Conservation (phyloP, 75 land plant species). For the Pinus albicaulis region DNA sequence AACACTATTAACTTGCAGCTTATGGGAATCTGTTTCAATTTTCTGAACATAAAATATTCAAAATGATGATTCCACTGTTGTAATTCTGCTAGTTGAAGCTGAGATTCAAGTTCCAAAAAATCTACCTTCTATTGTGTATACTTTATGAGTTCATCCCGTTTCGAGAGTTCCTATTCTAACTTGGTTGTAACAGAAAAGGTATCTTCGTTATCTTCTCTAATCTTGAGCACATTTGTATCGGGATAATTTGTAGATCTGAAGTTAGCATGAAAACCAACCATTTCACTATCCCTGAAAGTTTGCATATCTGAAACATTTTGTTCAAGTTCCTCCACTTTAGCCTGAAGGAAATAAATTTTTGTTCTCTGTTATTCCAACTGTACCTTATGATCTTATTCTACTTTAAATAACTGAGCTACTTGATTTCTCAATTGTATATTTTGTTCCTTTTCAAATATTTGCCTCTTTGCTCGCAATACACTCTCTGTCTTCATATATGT, state of each 20-base stretch:
- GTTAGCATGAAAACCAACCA: too few relatives aligned
- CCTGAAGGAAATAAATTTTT: conserved; percentile 74
- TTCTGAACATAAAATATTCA: too few relatives aligned
- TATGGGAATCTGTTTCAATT: too few relatives aligned
- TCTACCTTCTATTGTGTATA: too few relatives aligned
- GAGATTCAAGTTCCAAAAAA: too few relatives aligned
- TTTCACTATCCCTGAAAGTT: too few relatives aligned
- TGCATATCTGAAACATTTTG: conserved; percentile 43
- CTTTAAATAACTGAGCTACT: conserved; percentile 62
- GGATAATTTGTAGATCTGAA: too few relatives aligned
- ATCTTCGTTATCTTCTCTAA: conserved; percentile 34
- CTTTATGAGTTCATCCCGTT: conserved; percentile 81
- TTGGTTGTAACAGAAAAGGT: conserved; percentile 58
- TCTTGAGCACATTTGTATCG: too few relatives aligned
- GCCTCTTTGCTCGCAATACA: conserved; percentile 50
- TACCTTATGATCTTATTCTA: too few relatives aligned
- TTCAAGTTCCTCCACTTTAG: conserved; percentile 26
- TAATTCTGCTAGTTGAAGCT: too few relatives aligned
- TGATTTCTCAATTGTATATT: conserved; percentile 67
- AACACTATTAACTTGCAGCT: too few relatives aligned
- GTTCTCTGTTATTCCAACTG: conserved; percentile 59
- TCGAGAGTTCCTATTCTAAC: conserved; percentile 87
- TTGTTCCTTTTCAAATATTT: conserved; percentile 66
- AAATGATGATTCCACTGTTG: too few relatives aligned
- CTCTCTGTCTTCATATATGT: conserved; percentile 70